Conservation (phyloP, 345 rosid species). For the Cardiospermum halicacabum region DNA sequence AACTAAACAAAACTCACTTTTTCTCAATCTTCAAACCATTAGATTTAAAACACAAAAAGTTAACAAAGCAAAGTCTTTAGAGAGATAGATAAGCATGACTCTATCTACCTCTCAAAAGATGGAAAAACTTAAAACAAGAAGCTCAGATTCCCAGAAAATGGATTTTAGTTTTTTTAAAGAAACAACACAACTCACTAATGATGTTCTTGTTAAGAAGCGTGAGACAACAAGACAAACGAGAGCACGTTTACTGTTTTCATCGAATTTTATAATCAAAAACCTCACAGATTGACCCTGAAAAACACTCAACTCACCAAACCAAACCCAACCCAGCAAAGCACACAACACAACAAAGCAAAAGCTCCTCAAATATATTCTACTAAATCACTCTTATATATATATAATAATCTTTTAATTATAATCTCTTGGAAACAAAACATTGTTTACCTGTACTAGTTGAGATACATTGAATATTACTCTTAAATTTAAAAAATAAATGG, state of each 20-base stretch:
- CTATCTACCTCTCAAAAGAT: slow-evolving; percentile 89
- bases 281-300: slow-evolving; percentile 23
- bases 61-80: no score
- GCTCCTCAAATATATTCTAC: not conserved
- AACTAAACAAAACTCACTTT: slow-evolving; percentile 7
- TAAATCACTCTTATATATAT: no score
- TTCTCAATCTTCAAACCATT: not conserved
- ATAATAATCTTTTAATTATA: no score
- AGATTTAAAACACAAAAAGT: not conserved
- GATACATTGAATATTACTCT: slow-evolving; percentile 28
- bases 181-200: slow-evolving; percentile 35
- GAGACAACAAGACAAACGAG: slow-evolving; percentile 37
- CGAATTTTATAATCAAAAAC: slow-evolving; percentile 18
- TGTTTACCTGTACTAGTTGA: slow-evolving; percentile 24
- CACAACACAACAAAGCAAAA: slow-evolving; percentile 44
- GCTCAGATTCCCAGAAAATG: slow-evolving; percentile 53
- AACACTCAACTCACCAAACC: slow-evolving; percentile 17
- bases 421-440: not conserved
- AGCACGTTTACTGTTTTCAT: slow-evolving; percentile 52
- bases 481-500: no score
- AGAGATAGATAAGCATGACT: slow-evolving; percentile 48
- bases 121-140: slow-evolving; percentile 28
- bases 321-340: slow-evolving; percentile 46
- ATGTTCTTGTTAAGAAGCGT: slow-evolving; percentile 53
- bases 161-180: slow-evolving; percentile 24